Evolutionary conservation across 441 rosid species (phyloP).

Genomic region (Eugenia klotzschiana): DNA sequence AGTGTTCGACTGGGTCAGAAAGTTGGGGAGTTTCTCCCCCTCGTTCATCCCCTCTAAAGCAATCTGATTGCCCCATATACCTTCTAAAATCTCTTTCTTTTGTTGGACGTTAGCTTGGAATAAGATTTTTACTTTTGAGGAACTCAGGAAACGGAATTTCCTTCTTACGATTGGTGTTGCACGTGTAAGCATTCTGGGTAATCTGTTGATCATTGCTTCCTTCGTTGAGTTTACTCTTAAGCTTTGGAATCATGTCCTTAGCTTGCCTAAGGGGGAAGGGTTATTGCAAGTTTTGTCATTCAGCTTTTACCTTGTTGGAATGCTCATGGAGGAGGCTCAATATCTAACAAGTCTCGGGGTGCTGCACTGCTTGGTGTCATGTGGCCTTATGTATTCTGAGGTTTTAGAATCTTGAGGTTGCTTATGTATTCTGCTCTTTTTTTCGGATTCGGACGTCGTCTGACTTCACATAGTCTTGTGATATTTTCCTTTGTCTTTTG

Average conservation of each 20-base stretch:
- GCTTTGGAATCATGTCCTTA: neutral
- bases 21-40: neutral
- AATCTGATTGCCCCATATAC: neutral
- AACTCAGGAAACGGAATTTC: neutral
- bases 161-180: neutral
- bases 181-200: neutral
- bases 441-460: neutral
- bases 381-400: neutral
- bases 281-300: neutral
- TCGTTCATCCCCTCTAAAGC: neutral
- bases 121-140: neutral
- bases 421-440: neutral
- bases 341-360: neutral
- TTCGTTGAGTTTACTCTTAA: neutral
- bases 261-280: neutral
- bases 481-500: neutral
- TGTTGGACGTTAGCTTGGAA: neutral
- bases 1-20: neutral
- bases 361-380: neutral
- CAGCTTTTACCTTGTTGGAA: neutral
- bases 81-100: neutral
- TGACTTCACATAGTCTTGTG: neutral
- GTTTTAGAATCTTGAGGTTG: neutral
- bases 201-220: neutral
- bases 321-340: neutral